Evolutionary conservation across 352 stramenopile species (phyloP).

Genomic region (Phytopythium sindhum): DNA sequence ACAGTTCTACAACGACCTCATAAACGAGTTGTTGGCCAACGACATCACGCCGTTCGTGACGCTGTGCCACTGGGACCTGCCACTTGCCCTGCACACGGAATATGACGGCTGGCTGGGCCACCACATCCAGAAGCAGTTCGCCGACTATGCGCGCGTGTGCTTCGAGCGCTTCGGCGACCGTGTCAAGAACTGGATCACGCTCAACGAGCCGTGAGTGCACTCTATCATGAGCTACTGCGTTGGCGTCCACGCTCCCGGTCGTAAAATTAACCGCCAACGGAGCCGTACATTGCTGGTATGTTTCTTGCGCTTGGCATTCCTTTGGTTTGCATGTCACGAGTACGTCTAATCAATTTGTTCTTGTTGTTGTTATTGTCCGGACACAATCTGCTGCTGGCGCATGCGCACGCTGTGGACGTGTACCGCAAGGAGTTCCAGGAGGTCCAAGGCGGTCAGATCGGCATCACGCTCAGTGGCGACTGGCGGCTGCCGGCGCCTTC

Average conservation of each 20-base stretch:
- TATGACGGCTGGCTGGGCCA: slow-evolving; percentile 8
- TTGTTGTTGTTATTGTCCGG: slow-evolving; percentile 9
- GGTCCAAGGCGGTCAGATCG: slow-evolving; percentile 70
- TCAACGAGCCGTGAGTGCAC: slow-evolving; percentile 90
- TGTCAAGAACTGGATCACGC: slow-evolving; percentile 91
- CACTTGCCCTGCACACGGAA: slow-evolving; percentile 58
- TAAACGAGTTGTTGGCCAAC: slow-evolving; percentile 78
- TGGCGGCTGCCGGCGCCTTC: slow-evolving; percentile 76
- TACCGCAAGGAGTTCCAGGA: slow-evolving; percentile 79
- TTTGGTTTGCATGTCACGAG: background rate
- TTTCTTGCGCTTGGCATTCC: too few relatives aligned
- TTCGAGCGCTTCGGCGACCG: slow-evolving; percentile 90
- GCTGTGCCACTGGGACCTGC: slow-evolving; percentile 96
- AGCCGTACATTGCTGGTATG: slow-evolving; percentile 66
- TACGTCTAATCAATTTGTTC: background rate
- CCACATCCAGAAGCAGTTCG: slow-evolving; percentile 51
- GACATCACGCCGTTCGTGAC: slow-evolving; percentile 90
- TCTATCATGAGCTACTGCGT: slow-evolving; percentile 82
- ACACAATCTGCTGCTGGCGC: slow-evolving; percentile 87
- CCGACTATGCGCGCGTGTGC: slow-evolving; percentile 80
- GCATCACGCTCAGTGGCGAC: slow-evolving; percentile 88
- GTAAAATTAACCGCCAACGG: slow-evolving; percentile 37
- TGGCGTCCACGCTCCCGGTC: slow-evolving; percentile 76
- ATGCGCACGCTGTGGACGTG: slow-evolving; percentile 78
- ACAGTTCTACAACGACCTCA: slow-evolving; percentile 91